Evolutionary conservation across 768 basidiomycete species (phyloP).

Genomic region (Mycena epipterygia): DNA sequence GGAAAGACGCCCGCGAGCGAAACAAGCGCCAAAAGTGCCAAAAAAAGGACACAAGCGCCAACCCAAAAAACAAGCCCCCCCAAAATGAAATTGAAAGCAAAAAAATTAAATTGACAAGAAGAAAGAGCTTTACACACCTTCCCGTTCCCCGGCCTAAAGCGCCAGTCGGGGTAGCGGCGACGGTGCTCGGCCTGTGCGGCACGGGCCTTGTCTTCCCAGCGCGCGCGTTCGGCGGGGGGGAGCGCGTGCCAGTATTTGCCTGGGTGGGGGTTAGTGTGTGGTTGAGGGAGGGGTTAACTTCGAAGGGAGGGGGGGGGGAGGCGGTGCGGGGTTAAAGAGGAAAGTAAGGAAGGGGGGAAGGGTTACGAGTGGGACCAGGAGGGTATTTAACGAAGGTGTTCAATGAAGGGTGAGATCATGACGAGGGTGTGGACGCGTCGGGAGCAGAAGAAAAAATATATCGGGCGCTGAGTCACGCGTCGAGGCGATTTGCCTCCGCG

Average conservation of each 20-base stretch:
- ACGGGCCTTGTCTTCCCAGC: constrained; percentile 83
- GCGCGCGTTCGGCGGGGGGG: constrained; percentile 72
- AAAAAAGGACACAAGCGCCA: too few relatives aligned
- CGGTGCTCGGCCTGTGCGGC: constrained; percentile 82
- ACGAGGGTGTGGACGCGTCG: too few relatives aligned
- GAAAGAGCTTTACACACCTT: constrained; percentile 33
- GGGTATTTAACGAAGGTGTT: too few relatives aligned
- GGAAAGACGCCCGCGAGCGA: too few relatives aligned
- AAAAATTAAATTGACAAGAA: too few relatives aligned
- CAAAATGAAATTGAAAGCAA: background rate
- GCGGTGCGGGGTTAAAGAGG: background rate
- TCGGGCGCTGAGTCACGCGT: too few relatives aligned
- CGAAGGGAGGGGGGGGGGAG: background rate
- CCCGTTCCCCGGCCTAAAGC: constrained; percentile 72
- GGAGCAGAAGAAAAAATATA: too few relatives aligned
- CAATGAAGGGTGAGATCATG: too few relatives aligned
- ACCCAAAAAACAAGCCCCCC: background rate
- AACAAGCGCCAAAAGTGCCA: background rate
- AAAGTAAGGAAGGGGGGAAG: too few relatives aligned
- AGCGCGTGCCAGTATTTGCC: constrained; percentile 85
- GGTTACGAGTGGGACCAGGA: too few relatives aligned
- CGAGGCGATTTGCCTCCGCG: too few relatives aligned
- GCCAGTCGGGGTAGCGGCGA: constrained; percentile 83
- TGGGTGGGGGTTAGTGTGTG: constrained; percentile 39
- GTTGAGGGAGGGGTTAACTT: background rate